phyloP scores from a whole-genome alignment of 2,329 filamentous ascomycete species.

The Eutypella sp. region DNA sequence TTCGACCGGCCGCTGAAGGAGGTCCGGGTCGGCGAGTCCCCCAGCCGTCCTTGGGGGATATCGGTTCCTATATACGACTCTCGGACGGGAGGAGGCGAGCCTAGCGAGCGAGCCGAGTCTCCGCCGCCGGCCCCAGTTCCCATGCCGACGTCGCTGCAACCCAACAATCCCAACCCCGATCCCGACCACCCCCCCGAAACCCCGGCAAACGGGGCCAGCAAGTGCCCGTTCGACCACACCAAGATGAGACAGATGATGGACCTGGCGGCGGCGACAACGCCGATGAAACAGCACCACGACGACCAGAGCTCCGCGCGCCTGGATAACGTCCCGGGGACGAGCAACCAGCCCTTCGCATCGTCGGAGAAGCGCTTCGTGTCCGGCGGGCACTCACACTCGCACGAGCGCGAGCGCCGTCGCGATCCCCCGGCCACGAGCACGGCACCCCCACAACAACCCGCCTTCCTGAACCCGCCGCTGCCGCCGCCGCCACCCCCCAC shows the following conservation, averaged over 20 bases:
- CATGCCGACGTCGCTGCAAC: constrained; percentile 36
- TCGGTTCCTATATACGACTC: constrained; percentile 61
- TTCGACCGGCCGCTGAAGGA: constrained; percentile 86
- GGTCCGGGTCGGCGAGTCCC: constrained; percentile 87
- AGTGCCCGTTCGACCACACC: constrained; percentile 56
- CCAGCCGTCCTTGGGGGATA: constrained; percentile 90
- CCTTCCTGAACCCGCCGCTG: constrained; percentile 48
- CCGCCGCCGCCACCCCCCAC: too few relatives aligned
- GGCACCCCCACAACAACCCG: constrained; percentile 37
- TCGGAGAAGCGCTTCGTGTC: constrained; percentile 6
- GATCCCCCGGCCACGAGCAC: constrained; percentile 2
- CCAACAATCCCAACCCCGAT: background rate
- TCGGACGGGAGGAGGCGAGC: constrained; percentile 28
- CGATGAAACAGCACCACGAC: constrained; percentile 21
- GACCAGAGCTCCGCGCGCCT: constrained; percentile 19
- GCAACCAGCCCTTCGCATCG: constrained; percentile 6
- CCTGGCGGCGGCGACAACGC: constrained; percentile 9
- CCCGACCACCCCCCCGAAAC: constrained; percentile 7
- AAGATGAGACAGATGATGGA: constrained; percentile 36
- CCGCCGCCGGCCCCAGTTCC: constrained; percentile 54
- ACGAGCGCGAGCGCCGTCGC: too few relatives aligned
- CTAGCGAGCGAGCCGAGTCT: constrained; percentile 41
- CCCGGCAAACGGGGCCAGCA: constrained; percentile 31
- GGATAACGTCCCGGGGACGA: constrained; percentile 9
- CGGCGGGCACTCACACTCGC: too few relatives aligned